Conservation (phyloP, 2,329 filamentous ascomycete species). For the Paramyrothecium sp. region DNA sequence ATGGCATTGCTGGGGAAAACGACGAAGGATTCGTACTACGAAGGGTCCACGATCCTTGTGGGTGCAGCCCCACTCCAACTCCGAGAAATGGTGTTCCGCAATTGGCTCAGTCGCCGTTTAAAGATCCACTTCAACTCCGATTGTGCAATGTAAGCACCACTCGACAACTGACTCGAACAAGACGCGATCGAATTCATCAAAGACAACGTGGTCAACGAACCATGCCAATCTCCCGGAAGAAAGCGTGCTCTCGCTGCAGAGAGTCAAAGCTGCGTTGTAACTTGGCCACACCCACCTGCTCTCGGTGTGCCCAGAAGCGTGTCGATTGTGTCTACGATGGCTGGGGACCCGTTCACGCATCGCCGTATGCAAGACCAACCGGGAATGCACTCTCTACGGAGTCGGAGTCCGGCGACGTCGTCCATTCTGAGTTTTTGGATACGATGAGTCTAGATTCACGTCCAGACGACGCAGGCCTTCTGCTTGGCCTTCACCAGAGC, state of each 20-base stretch:
- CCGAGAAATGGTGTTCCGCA: background rate
- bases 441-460: background rate
- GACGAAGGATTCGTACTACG: no score
- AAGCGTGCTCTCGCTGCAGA: conserved; percentile 10
- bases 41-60: no score
- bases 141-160: background rate
- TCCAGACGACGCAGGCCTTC: no score
- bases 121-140: conserved; percentile 8
- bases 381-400: background rate
- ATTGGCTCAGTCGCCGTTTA: background rate
- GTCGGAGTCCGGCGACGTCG: background rate
- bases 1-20: no score
- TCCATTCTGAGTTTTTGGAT: background rate
- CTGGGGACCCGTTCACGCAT: background rate
- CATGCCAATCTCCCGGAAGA: conserved; percentile 10
- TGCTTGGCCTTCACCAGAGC: no score
- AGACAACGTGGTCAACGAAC: background rate
- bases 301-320: conserved; percentile 4
- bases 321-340: conserved; percentile 9
- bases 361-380: no score
- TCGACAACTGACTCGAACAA: no score
- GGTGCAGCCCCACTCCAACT: background rate
- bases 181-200: no score
- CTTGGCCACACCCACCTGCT: conserved; percentile 5
- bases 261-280: conserved; percentile 10